These are phyloP conservation scores for Schizothecium vesticola DNA, from an alignment of 495 filamentous ascomycete species.

Conservation along the genomic window DNA sequence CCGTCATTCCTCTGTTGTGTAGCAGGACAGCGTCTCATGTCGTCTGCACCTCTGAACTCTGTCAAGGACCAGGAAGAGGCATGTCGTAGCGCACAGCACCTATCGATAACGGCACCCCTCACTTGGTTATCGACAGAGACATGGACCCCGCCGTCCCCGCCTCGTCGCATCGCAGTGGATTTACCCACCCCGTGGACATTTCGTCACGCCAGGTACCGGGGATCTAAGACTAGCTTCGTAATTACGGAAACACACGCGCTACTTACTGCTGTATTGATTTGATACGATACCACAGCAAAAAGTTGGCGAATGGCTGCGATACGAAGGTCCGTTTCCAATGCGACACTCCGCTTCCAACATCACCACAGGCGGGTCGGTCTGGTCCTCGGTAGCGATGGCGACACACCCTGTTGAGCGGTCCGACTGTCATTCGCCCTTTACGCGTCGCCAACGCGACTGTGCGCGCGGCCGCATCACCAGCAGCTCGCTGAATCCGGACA, in stretches of 20 bases:
- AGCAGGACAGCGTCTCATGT: neutral
- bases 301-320: neutral
- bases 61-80: neutral
- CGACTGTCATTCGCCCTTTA: neutral
- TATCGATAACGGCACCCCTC: neutral
- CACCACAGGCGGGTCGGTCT: neutral
- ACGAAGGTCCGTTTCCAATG: conserved; percentile 6
- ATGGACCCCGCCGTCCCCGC: neutral
- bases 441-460: neutral
- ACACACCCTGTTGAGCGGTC: neutral
- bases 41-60: neutral
- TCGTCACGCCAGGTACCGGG: conserved; percentile 1
- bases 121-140: neutral
- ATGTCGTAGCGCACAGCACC: neutral
- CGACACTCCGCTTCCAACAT: neutral
- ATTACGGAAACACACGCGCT: neutral
- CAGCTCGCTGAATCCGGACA: conserved; percentile 4
- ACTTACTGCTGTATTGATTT: neutral
- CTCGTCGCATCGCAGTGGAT: neutral
- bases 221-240: neutral
- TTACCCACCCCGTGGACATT: neutral
- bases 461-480: neutral
- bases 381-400: neutral
- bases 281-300: neutral
- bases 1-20: neutral